Conservation (phyloP, 139 green algal species). For the Edaphochlamys debaryana region DNA sequence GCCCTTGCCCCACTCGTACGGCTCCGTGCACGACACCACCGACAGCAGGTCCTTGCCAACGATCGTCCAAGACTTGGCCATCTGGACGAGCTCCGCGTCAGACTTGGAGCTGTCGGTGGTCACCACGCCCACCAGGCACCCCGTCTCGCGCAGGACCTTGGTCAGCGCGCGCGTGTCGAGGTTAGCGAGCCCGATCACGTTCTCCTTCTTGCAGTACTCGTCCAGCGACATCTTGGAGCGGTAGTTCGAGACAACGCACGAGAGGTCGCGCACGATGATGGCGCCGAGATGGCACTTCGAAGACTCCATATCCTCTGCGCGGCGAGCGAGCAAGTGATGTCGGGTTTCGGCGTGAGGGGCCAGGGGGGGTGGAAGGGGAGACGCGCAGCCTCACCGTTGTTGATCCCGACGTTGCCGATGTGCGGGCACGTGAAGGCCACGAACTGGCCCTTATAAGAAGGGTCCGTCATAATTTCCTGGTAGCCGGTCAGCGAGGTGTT, state of each 20-base stretch:
- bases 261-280: slow-evolving; percentile 90
- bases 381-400: slow-evolving; percentile 75
- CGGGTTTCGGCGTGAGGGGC: no score
- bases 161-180: slow-evolving; percentile 98
- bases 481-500: slow-evolving; percentile 97
- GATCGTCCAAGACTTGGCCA: slow-evolving; percentile 92
- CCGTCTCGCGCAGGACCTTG: slow-evolving; percentile 87
- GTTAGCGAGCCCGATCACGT: slow-evolving; percentile 84
- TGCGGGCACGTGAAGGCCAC: slow-evolving; percentile 97
- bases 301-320: slow-evolving; percentile 90
- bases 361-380: no score
- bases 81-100: slow-evolving; percentile 87
- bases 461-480: slow-evolving; percentile 98
- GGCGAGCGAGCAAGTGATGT: no score
- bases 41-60: slow-evolving; percentile 84
- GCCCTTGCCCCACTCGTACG: slow-evolving; percentile 94
- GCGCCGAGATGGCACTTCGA: slow-evolving; percentile 84
- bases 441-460: slow-evolving; percentile 97
- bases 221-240: slow-evolving; percentile 87
- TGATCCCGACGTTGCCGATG: slow-evolving; percentile 99
- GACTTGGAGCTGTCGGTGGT: slow-evolving; percentile 65
- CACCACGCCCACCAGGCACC: slow-evolving; percentile 90
- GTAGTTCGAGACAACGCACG: slow-evolving; percentile 95
- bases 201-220: slow-evolving; percentile 76
- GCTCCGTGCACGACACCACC: slow-evolving; percentile 83